Percentiles rank a stretch among this genome's conserved stretches.
Evolutionary conservation across 225 moss, liverwort and hornwort genomes (phyloP).

Genomic region (Sphagnum tenellum): DNA sequence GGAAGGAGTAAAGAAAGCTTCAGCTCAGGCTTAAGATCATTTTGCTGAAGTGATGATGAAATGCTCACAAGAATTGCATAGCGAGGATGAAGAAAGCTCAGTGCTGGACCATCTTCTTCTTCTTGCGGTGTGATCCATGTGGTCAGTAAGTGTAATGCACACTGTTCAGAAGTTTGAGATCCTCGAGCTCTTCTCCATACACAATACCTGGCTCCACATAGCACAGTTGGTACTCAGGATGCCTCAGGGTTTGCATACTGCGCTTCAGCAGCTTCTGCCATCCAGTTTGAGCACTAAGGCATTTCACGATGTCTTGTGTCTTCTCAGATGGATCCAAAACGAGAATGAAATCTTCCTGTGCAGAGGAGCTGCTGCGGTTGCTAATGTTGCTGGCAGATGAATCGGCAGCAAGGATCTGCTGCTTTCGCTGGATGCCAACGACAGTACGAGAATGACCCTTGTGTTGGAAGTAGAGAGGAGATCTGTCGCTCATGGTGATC

Average conservation of each 20-base stretch:
- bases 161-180: slow-evolving; percentile 53
- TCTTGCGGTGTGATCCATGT: not conserved
- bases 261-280: slow-evolving; percentile 50
- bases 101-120: too few relatives aligned
- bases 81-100: too few relatives aligned
- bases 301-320: slow-evolving; percentile 16
- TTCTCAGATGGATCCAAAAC: slow-evolving; percentile 60
- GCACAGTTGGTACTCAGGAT: slow-evolving; percentile 59
- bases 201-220: slow-evolving; percentile 53
- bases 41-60: too few relatives aligned
- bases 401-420: not conserved
- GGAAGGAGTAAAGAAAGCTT: too few relatives aligned
- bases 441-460: slow-evolving; percentile 73
- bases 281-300: slow-evolving; percentile 28
- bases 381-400: slow-evolving; percentile 3
- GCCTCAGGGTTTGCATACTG: slow-evolving; percentile 33
- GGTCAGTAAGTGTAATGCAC: slow-evolving; percentile 45
- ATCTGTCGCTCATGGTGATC: slow-evolving; percentile 33
- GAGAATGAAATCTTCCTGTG: slow-evolving; percentile 35
- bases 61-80: too few relatives aligned
- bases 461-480: slow-evolving; percentile 75
- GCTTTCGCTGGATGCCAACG: slow-evolving; percentile 52
- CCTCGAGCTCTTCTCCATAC: slow-evolving; percentile 38
- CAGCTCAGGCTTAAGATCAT: too few relatives aligned
- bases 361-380: slow-evolving; percentile 10